phyloP scores from a whole-genome alignment of 1,139 yeast species.

The Casaregolazyma lundiana region DNA sequence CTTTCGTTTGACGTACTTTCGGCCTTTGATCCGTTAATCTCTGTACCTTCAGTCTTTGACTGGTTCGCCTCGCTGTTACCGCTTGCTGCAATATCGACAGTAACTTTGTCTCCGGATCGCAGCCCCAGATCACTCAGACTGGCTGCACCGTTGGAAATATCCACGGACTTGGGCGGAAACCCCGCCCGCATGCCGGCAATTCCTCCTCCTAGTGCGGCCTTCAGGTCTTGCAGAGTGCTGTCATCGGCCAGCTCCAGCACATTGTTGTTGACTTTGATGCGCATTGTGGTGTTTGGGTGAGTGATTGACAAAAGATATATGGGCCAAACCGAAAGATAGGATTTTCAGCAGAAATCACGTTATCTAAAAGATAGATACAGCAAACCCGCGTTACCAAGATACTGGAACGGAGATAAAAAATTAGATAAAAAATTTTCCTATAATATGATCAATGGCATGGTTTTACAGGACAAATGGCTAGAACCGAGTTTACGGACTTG shows the following conservation, averaged over 20 bases:
- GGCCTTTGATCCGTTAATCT: background rate
- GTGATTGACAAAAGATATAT: background rate
- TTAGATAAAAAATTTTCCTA: too few relatives aligned
- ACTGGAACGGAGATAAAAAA: too few relatives aligned
- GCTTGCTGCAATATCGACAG: constrained; percentile 28
- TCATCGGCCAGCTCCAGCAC: constrained; percentile 23
- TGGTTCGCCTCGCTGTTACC: too few relatives aligned
- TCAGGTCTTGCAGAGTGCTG: constrained; percentile 28
- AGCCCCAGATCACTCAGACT: constrained; percentile 42
- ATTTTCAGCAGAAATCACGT: too few relatives aligned
- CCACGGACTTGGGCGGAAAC: constrained; percentile 54
- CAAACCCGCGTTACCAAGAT: constrained; percentile 3
- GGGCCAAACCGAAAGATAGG: background rate
- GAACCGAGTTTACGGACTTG: too few relatives aligned
- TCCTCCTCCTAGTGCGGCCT: constrained; percentile 14
- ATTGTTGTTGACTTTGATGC: constrained; percentile 8
- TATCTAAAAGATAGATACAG: background rate
- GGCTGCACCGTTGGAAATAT: constrained; percentile 25
- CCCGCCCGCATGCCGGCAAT: constrained; percentile 43
- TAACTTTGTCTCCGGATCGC: constrained; percentile 54
- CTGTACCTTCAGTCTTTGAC: background rate
- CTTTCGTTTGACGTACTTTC: constrained; percentile 4
- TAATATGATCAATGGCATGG: too few relatives aligned
- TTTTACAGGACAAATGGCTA: too few relatives aligned
- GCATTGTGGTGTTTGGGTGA: constrained; percentile 1